Base-by-base conservation (phyloP, 495 filamentous ascomycete genomes). In the Penicillium paradoxum region DNA sequence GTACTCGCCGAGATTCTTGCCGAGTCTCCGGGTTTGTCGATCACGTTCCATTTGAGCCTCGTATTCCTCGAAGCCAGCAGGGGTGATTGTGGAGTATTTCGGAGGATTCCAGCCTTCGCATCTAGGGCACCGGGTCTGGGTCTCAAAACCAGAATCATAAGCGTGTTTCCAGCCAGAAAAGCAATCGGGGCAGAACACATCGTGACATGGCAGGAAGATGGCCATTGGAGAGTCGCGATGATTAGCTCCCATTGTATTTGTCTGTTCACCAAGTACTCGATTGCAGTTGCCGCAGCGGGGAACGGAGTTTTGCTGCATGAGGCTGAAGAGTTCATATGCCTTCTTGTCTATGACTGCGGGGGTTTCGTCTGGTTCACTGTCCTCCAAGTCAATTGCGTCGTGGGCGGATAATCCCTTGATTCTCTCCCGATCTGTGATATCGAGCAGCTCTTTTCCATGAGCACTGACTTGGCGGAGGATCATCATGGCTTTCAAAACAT, bases 391-490 rank as follows among this genome's bases (percentile, higher is more conserved):
- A 55, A 97, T 96, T 2, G 93, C 87, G 49, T 89, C 87, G 8
- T 88, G 81, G 7, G 80, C 79, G 40, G 83, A 90, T 62, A 91
- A 71, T 9, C 93, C 93, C 59, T 89, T 84, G 49, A 87, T 82
- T 13, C 84, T 73, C 34, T 86, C 83, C 15, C 93, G 77, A 60
- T 96, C 91, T 42, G 91, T 83, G 15, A 89, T 82, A 40, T 83
- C 85, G 2, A 98, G 79, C 24, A 97, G 79, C 51, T 97, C 93
- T 60, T 83, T 85, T 6, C 93, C 93, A 68, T 96, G 90, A 4
- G 91, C 93, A 60, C 89, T 97, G 27, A 97, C 84, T 40, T 91
- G 80, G 5, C 93, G 89, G 8, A 98, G 80, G 36, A 91, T 89
- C 62, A 92, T 81, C 70, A 98, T 96, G 8, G 89, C 86, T 53